phyloP scores from a whole-genome alignment of 2,329 filamentous ascomycete species.

The Gnomoniopsis sp. region DNA sequence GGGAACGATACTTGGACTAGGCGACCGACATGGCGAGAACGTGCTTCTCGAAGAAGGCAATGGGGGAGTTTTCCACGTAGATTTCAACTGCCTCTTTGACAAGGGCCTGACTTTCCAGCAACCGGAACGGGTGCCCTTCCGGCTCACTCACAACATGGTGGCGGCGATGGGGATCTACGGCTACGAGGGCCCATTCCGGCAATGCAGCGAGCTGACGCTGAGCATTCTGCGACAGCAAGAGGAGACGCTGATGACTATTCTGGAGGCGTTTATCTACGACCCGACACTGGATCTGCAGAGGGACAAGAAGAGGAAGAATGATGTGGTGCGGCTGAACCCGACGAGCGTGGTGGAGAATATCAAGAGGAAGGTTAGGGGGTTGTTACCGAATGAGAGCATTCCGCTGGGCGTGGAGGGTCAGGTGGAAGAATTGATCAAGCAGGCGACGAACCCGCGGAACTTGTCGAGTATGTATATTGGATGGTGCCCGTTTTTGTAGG shows the following conservation, averaged over 20 bases:
- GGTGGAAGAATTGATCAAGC: constrained; percentile 89
- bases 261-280: constrained; percentile 96
- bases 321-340: constrained; percentile 49
- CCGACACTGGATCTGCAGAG: constrained; percentile 87
- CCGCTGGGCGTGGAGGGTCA: constrained; percentile 94
- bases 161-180: constrained; percentile 95
- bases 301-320: constrained; percentile 58
- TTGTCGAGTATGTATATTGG: constrained; percentile 96
- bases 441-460: constrained; percentile 77
- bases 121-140: constrained; percentile 92
- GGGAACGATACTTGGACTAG: constrained; percentile 87
- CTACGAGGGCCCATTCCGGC: constrained; percentile 88
- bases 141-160: constrained; percentile 97
- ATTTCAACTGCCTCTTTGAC: constrained; percentile 99
- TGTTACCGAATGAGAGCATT: constrained; percentile 83
- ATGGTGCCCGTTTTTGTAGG: constrained; percentile 65
- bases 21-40: constrained; percentile 96
- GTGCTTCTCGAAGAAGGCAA: constrained; percentile 91
- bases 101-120: constrained; percentile 95
- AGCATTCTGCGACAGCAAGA: constrained; percentile 83
- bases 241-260: constrained; percentile 93
- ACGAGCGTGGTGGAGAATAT: constrained; percentile 86
- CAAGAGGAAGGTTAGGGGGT: constrained; percentile 77
- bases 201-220: constrained; percentile 85
- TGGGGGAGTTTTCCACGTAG: constrained; percentile 92